Evolutionary conservation across 2,329 filamentous ascomycete genomes (phyloP), one percentile per base, ranked within the genome.

Genomic region (Bipolaris cookei): DNA sequence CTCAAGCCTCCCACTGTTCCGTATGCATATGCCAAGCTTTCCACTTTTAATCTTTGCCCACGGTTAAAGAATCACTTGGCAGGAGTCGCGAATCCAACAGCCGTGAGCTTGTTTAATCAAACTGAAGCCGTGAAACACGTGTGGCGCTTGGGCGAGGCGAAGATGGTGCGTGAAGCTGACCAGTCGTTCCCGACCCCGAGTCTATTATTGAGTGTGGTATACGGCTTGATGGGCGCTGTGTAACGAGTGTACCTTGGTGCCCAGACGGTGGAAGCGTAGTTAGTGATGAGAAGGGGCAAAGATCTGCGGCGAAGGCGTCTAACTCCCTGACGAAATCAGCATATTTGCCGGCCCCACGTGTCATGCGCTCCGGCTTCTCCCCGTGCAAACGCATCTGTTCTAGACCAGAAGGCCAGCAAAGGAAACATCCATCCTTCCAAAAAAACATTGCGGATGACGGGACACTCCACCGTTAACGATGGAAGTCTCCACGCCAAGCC

Each of bases 21-120:
- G 23, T 54, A 42, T 54, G 43, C 48, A 56, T 52, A 35, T 51
- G 59, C 56, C 55, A 64, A 64, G 63, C 47, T 56, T 61, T 63
- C 56, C 57, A 52, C 62, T 46, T 57, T 56, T 49, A 43, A 23
- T 16, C 56, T 63, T 43, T 64, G 39, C 58, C 59, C 42, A n/a
- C 59, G 63, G 63, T 61, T 66, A 66, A 66, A 63, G 20, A 54
- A 49, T 32, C 30, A 13, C 62, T 64, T 63, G 62, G 62, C 63
- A 44, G 47, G 56, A 37, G 47, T 13, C 43, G 54, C 47, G 56
- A 38, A 47, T 38, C 39, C 28, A 11, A 30, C 28, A 11, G 28
- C 28, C 28, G 28, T 30, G 10, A 30, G 39, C 20, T 42, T n/a
- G 13, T n/a, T 54, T 54, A 63, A 56, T 58, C 51, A 56, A 58